phyloP scores from a whole-genome alignment of 768 basidiomycete genomes.

The Kwoniella dejecticola region DNA sequence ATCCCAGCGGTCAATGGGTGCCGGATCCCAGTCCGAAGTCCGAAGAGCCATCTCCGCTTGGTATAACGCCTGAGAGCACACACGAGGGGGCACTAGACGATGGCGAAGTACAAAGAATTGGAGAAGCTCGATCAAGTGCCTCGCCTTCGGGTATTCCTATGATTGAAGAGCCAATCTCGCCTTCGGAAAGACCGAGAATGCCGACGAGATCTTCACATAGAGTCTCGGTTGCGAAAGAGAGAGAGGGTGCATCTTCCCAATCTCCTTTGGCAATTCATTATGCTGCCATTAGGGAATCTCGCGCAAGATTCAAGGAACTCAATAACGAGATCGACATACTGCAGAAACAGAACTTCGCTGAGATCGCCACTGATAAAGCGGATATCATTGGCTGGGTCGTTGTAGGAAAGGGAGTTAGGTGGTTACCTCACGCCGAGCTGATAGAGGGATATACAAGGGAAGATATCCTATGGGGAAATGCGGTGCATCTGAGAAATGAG shows the following conservation, averaged over 20 bases:
- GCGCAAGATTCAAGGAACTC: slow-evolving; percentile 69
- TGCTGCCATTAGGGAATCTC: slow-evolving; percentile 69
- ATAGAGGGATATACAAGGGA: slow-evolving; percentile 81
- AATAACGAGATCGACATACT: slow-evolving; percentile 72
- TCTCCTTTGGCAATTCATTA: slow-evolving; percentile 59
- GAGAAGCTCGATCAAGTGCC: neutral
- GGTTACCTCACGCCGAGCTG: slow-evolving; percentile 66
- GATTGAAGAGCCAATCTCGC: neutral
- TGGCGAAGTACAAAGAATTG: neutral
- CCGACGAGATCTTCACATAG: slow-evolving; percentile 5
- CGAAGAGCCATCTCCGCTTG: slow-evolving; percentile 1
- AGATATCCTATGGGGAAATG: slow-evolving; percentile 76
- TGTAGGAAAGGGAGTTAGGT: slow-evolving; percentile 69
- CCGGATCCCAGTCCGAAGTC: slow-evolving; percentile 48
- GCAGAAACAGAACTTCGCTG: slow-evolving; percentile 68
- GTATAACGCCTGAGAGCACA: neutral
- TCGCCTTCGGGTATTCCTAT: neutral
- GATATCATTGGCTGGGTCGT: slow-evolving; percentile 73
- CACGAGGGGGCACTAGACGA: neutral
- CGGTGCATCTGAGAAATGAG: slow-evolving; percentile 63
- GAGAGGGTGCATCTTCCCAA: no score
- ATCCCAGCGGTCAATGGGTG: slow-evolving; percentile 61
- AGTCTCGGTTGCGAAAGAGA: slow-evolving; percentile 58
- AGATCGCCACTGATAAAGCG: slow-evolving; percentile 66
- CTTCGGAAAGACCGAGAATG: neutral